Conservation (phyloP, 2,329 filamentous ascomycete genomes). For the Scorias spongiosa region DNA sequence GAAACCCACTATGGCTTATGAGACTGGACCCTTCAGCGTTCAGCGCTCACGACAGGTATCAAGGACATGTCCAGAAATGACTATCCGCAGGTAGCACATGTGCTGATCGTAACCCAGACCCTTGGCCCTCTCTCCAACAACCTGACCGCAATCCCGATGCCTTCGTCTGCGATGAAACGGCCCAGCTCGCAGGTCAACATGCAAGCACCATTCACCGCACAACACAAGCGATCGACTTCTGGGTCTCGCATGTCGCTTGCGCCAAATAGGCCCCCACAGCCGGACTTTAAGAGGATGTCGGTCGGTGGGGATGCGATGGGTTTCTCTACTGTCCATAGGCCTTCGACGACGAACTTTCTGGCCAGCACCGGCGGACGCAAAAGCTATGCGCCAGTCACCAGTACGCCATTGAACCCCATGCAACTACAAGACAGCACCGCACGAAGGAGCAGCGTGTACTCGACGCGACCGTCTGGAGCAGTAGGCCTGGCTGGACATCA, state of each 20-base stretch:
- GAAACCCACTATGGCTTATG: neutral
- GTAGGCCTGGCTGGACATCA: constrained; percentile 51
- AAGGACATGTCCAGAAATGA: constrained; percentile 51
- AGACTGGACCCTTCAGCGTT: neutral
- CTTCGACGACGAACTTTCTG: constrained; percentile 58
- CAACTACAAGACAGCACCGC: constrained; percentile 43
- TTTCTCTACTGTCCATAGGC: constrained; percentile 69
- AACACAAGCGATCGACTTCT: constrained; percentile 70
- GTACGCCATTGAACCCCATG: constrained; percentile 29
- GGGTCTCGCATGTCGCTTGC: constrained; percentile 76
- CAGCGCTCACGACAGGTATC: constrained; percentile 10
- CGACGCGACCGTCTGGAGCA: constrained; percentile 43
- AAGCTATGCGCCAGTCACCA: constrained; percentile 49
- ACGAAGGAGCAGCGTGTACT: constrained; percentile 58
- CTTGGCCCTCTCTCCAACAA: constrained; percentile 72
- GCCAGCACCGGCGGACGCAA: constrained; percentile 47
- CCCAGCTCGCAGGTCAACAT: constrained; percentile 61
- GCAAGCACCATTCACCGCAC: constrained; percentile 47
- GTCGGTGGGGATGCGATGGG: constrained; percentile 69
- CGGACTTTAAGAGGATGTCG: constrained; percentile 71
- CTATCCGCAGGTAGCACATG: constrained; percentile 5
- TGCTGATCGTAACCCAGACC: constrained; percentile 41
- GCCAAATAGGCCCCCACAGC: constrained; percentile 67
- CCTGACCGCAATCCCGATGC: constrained; percentile 67
- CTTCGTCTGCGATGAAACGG: constrained; percentile 85